Conservation (phyloP, 305 asterid species). For the Nicotiana rustica region DNA sequence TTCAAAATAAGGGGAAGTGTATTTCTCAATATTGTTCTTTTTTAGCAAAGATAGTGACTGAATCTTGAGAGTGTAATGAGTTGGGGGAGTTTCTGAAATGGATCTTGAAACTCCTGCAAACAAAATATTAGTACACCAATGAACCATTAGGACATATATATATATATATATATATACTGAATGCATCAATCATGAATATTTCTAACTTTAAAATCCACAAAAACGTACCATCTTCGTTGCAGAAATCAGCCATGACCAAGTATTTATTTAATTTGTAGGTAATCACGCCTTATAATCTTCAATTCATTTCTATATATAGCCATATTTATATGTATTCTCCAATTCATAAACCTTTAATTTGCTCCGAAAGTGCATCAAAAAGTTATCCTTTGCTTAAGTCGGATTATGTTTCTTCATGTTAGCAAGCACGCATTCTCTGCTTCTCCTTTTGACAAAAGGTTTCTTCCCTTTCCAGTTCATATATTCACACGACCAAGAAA, state of each 20-base stretch:
- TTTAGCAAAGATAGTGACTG: slow-evolving; percentile 13
- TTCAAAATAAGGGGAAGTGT: slow-evolving; percentile 53
- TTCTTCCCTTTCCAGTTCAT: not conserved
- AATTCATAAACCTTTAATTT: not conserved
- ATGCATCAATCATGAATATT: not conserved
- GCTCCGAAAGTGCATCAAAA: not conserved
- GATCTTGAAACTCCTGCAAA: slow-evolving; percentile 49
- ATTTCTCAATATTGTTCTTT: slow-evolving; percentile 50
- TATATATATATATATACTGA: not conserved
- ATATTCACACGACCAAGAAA: not conserved
- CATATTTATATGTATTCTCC: not conserved
- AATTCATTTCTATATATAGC: not conserved
- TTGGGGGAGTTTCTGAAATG: slow-evolving; percentile 54
- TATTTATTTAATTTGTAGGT: not conserved
- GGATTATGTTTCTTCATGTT: slow-evolving; percentile 7
- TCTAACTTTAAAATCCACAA: not conserved
- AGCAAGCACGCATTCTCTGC: not conserved
- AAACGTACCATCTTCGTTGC: slow-evolving; percentile 18
- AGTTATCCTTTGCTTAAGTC: slow-evolving; percentile 6
- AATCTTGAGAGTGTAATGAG: slow-evolving; percentile 53
- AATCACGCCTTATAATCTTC: not conserved
- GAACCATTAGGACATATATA: not conserved
- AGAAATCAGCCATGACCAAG: slow-evolving; percentile 19
- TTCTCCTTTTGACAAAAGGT: too few relatives aligned
- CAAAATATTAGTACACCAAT: not conserved